These are phyloP conservation scores for Pichia sp. DNA, from an alignment of 1,139 yeast genomes.

Conservation along the genomic window DNA sequence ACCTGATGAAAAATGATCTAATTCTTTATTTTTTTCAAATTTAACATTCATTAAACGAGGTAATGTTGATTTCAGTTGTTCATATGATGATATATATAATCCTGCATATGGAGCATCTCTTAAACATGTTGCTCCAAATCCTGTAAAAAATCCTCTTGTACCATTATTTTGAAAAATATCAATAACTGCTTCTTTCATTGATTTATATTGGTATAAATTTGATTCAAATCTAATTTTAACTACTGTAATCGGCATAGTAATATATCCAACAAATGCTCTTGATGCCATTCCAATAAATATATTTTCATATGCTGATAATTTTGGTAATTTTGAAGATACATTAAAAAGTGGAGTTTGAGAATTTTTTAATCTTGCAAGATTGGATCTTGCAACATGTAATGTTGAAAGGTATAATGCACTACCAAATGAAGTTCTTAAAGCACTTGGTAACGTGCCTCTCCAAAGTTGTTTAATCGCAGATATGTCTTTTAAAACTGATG, in stretches of 20 bases:
- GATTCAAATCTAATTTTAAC: constrained; percentile 85
- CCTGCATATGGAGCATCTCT: constrained; percentile 98
- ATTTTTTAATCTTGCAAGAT: constrained; percentile 36
- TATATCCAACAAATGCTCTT: constrained; percentile 73
- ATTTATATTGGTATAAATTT: constrained; percentile 61
- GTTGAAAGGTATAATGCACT: constrained; percentile 80
- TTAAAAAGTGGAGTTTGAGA: constrained; percentile 4
- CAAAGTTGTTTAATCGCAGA: constrained; percentile 55
- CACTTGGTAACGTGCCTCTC: constrained; percentile 93
- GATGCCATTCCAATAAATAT: constrained; percentile 72
- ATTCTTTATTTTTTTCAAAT: constrained; percentile 8
- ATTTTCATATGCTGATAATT: constrained; percentile 63
- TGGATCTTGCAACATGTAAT: constrained; percentile 54
- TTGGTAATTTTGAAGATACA: constrained; percentile 51
- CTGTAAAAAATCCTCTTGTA: constrained; percentile 69
- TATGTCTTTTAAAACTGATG: constrained; percentile 40
- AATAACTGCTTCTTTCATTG: constrained; percentile 55
- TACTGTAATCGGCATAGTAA: constrained; percentile 98
- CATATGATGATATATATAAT: constrained; percentile 77
- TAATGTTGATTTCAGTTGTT: constrained; percentile 48
- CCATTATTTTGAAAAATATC: constrained; percentile 52
- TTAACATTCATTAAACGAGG: constrained; percentile 18
- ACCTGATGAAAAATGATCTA: constrained; percentile 41
- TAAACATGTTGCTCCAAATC: constrained; percentile 80
- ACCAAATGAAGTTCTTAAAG: constrained; percentile 83